These are phyloP conservation scores for Phragmites australis DNA, from an alignment of 176 grass and related monocot genomes.

Conservation along the genomic window DNA sequence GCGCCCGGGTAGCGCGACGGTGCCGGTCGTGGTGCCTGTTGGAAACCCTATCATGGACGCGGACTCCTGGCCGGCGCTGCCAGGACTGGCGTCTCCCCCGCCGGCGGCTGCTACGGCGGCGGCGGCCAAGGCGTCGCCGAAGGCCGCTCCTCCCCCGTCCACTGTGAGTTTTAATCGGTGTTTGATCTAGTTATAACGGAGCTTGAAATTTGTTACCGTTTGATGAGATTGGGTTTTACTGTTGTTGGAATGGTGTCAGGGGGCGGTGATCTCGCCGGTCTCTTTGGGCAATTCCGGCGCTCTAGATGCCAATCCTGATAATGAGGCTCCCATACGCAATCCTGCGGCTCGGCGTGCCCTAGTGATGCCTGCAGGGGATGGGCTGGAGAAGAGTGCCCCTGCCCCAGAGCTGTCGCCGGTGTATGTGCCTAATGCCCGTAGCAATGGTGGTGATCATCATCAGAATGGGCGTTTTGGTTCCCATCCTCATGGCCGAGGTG, in stretches of 20 bases:
- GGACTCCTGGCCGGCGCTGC: slow-evolving; percentile 82
- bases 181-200: slow-evolving; percentile 13
- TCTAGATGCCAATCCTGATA: slow-evolving; percentile 23
- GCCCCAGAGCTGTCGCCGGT: slow-evolving; percentile 29
- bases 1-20: slow-evolving; percentile 32
- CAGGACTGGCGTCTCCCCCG: slow-evolving; percentile 50
- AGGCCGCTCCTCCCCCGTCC: slow-evolving; percentile 40
- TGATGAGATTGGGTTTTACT: slow-evolving; percentile 42
- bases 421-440: slow-evolving; percentile 39
- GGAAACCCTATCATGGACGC: slow-evolving; percentile 59
- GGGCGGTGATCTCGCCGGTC: slow-evolving; percentile 21
- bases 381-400: slow-evolving; percentile 37
- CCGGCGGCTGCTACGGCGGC: slow-evolving; percentile 27
- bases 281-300: slow-evolving; percentile 25
- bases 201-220: neutral
- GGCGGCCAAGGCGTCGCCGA: slow-evolving; percentile 44
- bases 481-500: slow-evolving; percentile 49
- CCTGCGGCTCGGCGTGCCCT: slow-evolving; percentile 25
- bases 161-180: slow-evolving; percentile 50
- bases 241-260: slow-evolving; percentile 36
- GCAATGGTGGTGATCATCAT: slow-evolving; percentile 34
- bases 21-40: slow-evolving; percentile 33
- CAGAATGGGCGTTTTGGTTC: slow-evolving; percentile 49
- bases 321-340: slow-evolving; percentile 20
- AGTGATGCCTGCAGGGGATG: slow-evolving; percentile 32